Conservation (phyloP, 176 grass and related monocot genomes). For the Stipa capillata region DNA sequence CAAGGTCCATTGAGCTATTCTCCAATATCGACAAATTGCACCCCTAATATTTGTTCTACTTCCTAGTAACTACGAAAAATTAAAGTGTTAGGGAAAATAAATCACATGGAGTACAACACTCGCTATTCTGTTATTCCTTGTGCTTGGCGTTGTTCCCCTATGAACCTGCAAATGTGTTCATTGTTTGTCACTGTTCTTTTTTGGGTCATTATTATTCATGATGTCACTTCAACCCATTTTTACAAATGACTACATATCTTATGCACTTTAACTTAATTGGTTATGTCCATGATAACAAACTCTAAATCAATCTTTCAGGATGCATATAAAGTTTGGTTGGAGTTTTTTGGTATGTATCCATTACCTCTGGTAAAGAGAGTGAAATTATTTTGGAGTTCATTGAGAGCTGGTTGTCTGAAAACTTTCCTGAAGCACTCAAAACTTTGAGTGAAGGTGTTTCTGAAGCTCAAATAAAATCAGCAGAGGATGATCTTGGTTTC, state of each 20-base stretch:
- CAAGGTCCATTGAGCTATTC: neutral
- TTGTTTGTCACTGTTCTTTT: neutral
- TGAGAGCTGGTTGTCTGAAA: conserved; percentile 70
- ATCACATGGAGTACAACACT: neutral
- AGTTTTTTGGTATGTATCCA: conserved; percentile 83
- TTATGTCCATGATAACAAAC: neutral
- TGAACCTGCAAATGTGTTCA: neutral
- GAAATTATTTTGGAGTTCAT: conserved; percentile 63
- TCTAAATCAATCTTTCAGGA: conserved; percentile 40
- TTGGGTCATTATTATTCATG: neutral
- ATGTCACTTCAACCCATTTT: conserved; percentile 7
- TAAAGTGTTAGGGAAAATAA: neutral
- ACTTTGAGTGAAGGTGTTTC: conserved; percentile 75
- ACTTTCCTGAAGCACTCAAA: conserved; percentile 71
- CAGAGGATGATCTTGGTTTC: conserved; percentile 64
- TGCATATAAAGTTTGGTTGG: conserved; percentile 69
- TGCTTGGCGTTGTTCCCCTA: neutral
- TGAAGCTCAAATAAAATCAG: conserved; percentile 54
- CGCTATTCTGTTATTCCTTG: neutral
- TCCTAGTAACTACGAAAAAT: neutral
- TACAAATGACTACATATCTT: neutral
- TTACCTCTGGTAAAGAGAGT: conserved; percentile 82
- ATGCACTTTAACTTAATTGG: neutral
- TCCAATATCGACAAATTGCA: neutral
- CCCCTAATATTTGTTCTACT: neutral